A percentile compares a stretch with the other conserved stretches of the same genome.
Evolutionary conservation across 192 early-diverging fungal genomes (phyloP).

Genomic region (Linnemannia schmuckeri): DNA sequence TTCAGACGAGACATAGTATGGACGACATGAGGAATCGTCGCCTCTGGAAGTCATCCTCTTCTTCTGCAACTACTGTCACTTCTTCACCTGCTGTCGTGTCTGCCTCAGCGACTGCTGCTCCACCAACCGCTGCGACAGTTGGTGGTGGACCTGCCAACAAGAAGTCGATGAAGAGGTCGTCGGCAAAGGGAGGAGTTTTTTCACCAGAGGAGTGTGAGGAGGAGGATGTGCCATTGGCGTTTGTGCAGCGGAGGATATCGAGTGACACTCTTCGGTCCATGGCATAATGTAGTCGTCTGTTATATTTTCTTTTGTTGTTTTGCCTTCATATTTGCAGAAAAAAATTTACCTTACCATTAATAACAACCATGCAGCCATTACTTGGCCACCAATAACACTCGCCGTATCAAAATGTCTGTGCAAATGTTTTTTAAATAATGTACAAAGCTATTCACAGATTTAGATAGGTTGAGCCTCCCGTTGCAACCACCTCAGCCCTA

Average conservation of each 20-base stretch:
- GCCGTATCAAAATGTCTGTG: too few relatives aligned
- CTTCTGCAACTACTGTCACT: not conserved
- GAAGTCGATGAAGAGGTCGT: not conserved
- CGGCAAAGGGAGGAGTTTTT: not conserved
- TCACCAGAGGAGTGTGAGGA: conserved; percentile 25
- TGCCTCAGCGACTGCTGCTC: not conserved
- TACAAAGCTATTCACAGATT: not conserved
- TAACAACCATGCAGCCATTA: not conserved
- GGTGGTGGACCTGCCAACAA: not conserved
- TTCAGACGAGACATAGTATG: conserved; percentile 7
- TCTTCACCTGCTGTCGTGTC: not conserved
- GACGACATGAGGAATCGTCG: conserved; percentile 10
- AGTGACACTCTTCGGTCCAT: conserved; percentile 23
- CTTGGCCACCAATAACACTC: too few relatives aligned
- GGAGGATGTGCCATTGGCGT: conserved; percentile 46
- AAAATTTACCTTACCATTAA: too few relatives aligned
- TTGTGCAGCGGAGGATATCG: conserved; percentile 31
- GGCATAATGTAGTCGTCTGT: not conserved
- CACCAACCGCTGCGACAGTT: not conserved
- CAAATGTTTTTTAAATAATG: too few relatives aligned
- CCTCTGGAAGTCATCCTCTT: not conserved
- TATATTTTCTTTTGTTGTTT: not conserved
- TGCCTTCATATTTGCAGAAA: not conserved
- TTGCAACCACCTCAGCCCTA: conserved; percentile 83
- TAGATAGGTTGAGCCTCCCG: conserved; percentile 77